Percentiles rank a stretch among this genome's conserved stretches.
Evolutionary conservation across 2,329 filamentous ascomycete genomes (phyloP).

Genomic region (Trichoderma semiorbis): DNA sequence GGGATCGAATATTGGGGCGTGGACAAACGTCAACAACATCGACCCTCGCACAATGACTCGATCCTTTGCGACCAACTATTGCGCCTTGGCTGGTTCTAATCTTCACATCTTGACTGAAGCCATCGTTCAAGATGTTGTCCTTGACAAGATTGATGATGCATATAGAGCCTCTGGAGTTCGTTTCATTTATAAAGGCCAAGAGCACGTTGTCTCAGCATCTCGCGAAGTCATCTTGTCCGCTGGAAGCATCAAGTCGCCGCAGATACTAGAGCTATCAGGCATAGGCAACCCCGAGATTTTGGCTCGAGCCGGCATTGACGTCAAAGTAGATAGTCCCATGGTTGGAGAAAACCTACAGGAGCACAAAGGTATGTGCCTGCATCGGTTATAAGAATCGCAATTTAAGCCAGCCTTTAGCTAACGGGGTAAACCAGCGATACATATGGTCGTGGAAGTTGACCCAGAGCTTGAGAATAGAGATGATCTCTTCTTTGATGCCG

Average conservation of each 20-base stretch:
- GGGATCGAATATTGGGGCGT: slow-evolving; percentile 49
- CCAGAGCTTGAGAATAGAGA: slow-evolving; percentile 39
- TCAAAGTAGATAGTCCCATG: slow-evolving; percentile 39
- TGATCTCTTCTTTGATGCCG: slow-evolving; percentile 34
- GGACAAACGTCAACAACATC: slow-evolving; percentile 48
- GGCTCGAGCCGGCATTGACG: slow-evolving; percentile 34
- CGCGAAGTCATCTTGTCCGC: slow-evolving; percentile 58
- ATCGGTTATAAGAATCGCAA: slow-evolving; percentile 19
- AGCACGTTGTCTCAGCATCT: slow-evolving; percentile 36
- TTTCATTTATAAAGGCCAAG: slow-evolving; percentile 37
- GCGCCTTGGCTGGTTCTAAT: slow-evolving; percentile 40
- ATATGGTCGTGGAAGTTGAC: slow-evolving; percentile 45
- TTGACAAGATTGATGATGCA: slow-evolving; percentile 25
- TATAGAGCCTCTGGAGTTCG: slow-evolving; percentile 31
- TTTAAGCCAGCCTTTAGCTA: background rate
- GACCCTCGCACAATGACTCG: slow-evolving; percentile 43
- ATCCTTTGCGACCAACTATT: slow-evolving; percentile 48
- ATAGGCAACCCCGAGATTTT: slow-evolving; percentile 46
- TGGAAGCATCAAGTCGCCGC: slow-evolving; percentile 55
- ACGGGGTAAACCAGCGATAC: slow-evolving; percentile 32
- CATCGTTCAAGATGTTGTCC: slow-evolving; percentile 27
- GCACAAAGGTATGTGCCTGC: slow-evolving; percentile 34
- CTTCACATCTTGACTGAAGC: slow-evolving; percentile 36
- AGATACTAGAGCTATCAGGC: slow-evolving; percentile 59
- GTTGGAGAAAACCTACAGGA: slow-evolving; percentile 51